phyloP scores from a whole-genome alignment of 1,284 basidiomycete genomes.

The Ustilago loliicola region DNA sequence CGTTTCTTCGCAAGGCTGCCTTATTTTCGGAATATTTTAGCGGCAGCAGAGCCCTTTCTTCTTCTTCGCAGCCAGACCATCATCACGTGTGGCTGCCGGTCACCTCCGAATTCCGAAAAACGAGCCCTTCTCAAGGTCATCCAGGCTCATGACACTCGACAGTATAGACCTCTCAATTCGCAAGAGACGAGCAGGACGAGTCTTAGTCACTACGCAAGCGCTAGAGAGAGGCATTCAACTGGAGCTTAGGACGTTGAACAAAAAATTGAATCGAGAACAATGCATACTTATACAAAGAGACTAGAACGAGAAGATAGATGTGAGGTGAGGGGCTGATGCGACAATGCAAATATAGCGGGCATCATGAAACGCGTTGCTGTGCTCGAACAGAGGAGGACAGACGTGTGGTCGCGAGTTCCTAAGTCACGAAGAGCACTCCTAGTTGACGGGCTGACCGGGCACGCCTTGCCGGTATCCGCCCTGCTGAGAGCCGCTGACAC shows the following conservation, averaged over 20 bases:
- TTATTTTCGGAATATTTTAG: slow-evolving; percentile 6
- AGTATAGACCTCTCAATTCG: background rate
- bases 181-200: background rate
- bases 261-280: slow-evolving; percentile 9
- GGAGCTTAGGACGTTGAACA: background rate
- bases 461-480: slow-evolving; percentile 39
- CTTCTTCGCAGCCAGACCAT: background rate
- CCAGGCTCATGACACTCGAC: background rate
- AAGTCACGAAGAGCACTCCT: background rate
- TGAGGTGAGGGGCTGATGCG: background rate
- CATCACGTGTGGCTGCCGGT: slow-evolving; percentile 27
- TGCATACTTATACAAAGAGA: slow-evolving; percentile 50
- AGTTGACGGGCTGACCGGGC: slow-evolving; percentile 40
- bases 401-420: background rate
- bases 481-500: slow-evolving; percentile 31
- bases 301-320: background rate
- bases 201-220: background rate
- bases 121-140: background rate
- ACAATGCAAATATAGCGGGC: background rate
- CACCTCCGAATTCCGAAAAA: slow-evolving; percentile 21
- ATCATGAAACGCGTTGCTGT: background rate
- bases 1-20: slow-evolving; percentile 13
- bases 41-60: slow-evolving; percentile 28
- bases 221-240: background rate
- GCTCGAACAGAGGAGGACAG: background rate